Conservation (phyloP, 805 yeast species). For the Candida coleopterorum region DNA sequence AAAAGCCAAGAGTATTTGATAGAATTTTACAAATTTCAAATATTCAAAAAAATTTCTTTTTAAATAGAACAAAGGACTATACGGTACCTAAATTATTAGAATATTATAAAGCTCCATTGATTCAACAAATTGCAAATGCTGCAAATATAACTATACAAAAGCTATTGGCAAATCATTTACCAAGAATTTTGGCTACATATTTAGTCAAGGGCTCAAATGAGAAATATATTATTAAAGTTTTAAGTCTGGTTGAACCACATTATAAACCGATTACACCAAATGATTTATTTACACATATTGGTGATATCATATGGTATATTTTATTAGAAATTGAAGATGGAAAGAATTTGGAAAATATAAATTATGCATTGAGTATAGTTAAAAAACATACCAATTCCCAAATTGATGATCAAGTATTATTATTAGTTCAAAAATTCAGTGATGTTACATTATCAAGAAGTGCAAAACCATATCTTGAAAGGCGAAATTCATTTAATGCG, state of each 20-base stretch:
- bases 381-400: constrained; percentile 15
- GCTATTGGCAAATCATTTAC: constrained; percentile 45
- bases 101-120: constrained; percentile 49
- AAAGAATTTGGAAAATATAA: constrained; percentile 20
- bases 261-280: constrained; percentile 28
- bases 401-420: constrained; percentile 53
- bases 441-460: constrained; percentile 73
- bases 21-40: constrained; percentile 63
- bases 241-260: constrained; percentile 49
- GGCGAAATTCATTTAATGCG: constrained; percentile 67
- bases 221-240: constrained; percentile 45
- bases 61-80: constrained; percentile 63
- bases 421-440: constrained; percentile 73
- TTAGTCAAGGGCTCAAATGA: constrained; percentile 49
- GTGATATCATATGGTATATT: constrained; percentile 36
- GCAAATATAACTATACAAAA: constrained; percentile 42
- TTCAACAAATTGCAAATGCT: constrained; percentile 58
- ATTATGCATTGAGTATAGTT: constrained; percentile 39
- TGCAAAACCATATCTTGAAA: constrained; percentile 65
- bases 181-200: constrained; percentile 54
- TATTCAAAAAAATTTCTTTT: constrained; percentile 55
- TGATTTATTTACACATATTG: constrained; percentile 34
- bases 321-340: constrained; percentile 26
- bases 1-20: constrained; percentile 51
- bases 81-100: constrained; percentile 75